These are phyloP conservation scores for Magnaporthiopsis rhizophila DNA, from an alignment of 2,329 filamentous ascomycete species.

Conservation along the genomic window DNA sequence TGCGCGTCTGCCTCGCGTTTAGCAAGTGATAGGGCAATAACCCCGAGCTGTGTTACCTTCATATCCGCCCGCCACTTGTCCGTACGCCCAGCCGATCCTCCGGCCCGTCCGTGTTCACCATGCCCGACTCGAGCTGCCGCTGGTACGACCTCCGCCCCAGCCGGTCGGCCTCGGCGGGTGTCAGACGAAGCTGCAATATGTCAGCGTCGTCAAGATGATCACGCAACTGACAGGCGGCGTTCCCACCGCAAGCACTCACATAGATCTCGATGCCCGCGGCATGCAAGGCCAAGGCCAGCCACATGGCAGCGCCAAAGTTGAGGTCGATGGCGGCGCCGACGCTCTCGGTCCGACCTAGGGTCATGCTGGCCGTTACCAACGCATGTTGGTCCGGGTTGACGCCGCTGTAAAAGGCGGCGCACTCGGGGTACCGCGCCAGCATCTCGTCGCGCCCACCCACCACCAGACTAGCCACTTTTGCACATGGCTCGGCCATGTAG, in stretches of 20 bases:
- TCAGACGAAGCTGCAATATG: constrained; percentile 37
- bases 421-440: constrained; percentile 34
- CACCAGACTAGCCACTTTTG: constrained; percentile 35
- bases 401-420: constrained; percentile 28
- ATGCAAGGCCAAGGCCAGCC: constrained; percentile 45
- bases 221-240: too few species aligned
- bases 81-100: constrained; percentile 31
- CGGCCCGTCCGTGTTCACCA: constrained; percentile 29
- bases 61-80: too few species aligned
- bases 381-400: constrained; percentile 8
- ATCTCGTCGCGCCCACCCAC: constrained; percentile 22
- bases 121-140: constrained; percentile 44
- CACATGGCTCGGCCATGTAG: constrained; percentile 31
- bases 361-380: constrained; percentile 3
- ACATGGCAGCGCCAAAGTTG: constrained; percentile 43
- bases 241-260: constrained; percentile 21
- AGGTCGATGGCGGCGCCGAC: constrained; percentile 38
- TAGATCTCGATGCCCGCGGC: constrained; percentile 39
- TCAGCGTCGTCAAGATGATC: background rate
- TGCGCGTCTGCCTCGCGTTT: too few species aligned
- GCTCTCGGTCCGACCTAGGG: background rate
- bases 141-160: constrained; percentile 48
- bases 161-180: constrained; percentile 43
- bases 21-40: too few species aligned
- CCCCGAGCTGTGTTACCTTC: too few species aligned